Conservation (phyloP, 1,284 basidiomycete genomes). For the Fomitopsis betulina region DNA sequence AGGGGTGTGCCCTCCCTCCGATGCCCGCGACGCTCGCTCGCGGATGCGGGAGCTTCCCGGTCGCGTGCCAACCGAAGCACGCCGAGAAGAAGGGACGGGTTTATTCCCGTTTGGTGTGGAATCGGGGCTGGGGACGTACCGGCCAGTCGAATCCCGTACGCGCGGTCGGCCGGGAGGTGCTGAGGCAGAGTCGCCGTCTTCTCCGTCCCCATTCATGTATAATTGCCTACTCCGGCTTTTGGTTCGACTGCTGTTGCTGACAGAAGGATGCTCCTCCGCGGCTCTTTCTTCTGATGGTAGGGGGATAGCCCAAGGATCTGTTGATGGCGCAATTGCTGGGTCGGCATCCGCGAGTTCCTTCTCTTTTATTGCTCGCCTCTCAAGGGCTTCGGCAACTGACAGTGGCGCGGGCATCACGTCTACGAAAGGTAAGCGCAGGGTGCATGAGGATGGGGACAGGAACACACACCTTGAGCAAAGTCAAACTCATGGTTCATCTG, state of each 20-base stretch:
- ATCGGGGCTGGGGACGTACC: slow-evolving; percentile 13
- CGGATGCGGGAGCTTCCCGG: slow-evolving; percentile 17
- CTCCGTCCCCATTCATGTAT: slow-evolving; percentile 17
- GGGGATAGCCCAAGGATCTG: not conserved
- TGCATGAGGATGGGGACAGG: not conserved
- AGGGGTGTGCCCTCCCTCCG: slow-evolving; percentile 8
- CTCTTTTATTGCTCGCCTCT: slow-evolving; percentile 50
- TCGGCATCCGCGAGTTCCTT: slow-evolving; percentile 54
- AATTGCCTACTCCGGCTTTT: slow-evolving; percentile 9
- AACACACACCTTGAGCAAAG: slow-evolving; percentile 57
- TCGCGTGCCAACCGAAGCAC: slow-evolving; percentile 9
- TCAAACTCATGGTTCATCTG: slow-evolving; percentile 61
- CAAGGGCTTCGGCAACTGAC: slow-evolving; percentile 52
- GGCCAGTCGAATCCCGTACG: slow-evolving; percentile 17
- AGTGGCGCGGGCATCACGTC: slow-evolving; percentile 67
- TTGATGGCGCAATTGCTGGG: slow-evolving; percentile 42
- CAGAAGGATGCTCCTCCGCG: slow-evolving; percentile 3
- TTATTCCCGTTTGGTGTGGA: slow-evolving; percentile 9
- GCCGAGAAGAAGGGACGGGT: not conserved
- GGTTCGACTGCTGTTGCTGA: not conserved
- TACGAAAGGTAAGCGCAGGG: slow-evolving; percentile 22
- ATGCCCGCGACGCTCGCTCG: slow-evolving; percentile 13
- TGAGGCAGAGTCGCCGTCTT: slow-evolving; percentile 1
- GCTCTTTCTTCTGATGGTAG: not conserved
- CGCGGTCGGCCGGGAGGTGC: slow-evolving; percentile 9